Conservation (phyloP, 2,329 filamentous ascomycete species). For the Metarhizium sp. region DNA sequence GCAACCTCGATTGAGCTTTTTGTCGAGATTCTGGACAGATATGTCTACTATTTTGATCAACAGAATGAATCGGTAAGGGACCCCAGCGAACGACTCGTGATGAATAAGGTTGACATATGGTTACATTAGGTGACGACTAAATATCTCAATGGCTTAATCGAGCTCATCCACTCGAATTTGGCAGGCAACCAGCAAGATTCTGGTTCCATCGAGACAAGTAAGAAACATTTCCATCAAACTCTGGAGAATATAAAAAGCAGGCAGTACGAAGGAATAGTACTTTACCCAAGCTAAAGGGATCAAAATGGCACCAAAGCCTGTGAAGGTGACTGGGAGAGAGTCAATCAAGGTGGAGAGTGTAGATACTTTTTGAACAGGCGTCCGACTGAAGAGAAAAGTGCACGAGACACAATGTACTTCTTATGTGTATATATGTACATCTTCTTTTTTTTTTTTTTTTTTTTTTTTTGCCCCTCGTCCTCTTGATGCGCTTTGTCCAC, state of each 20-base stretch:
- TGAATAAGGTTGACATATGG: constrained; percentile 9
- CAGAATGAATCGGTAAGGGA: constrained; percentile 79
- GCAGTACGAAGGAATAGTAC: constrained; percentile 86
- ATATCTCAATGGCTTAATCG: constrained; percentile 95
- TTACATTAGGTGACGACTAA: constrained; percentile 68
- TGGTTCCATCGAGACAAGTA: constrained; percentile 75
- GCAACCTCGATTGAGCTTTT: constrained; percentile 95
- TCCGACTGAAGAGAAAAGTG: constrained; percentile 1
- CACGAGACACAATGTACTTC: constrained; percentile 6
- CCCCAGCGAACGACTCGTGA: neutral
- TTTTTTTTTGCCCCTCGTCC: neutral
- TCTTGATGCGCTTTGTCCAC: neutral
- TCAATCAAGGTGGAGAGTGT: neutral
- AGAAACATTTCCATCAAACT: constrained; percentile 89
- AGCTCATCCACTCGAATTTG: constrained; percentile 95
- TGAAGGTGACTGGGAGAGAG: neutral
- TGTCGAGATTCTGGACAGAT: constrained; percentile 95
- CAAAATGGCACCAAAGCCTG: neutral
- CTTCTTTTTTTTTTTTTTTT: neutral
- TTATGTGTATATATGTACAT: constrained; percentile 3
- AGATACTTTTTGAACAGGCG: neutral
- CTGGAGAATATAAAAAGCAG: constrained; percentile 86
- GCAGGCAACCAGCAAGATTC: constrained; percentile 76
- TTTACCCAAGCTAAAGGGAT: constrained; percentile 40
- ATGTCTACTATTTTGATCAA: constrained; percentile 99